These are phyloP conservation scores for Dinochytrium kinnereticum DNA, from an alignment of 371 early-diverging fungal species.

Conservation along the genomic window DNA sequence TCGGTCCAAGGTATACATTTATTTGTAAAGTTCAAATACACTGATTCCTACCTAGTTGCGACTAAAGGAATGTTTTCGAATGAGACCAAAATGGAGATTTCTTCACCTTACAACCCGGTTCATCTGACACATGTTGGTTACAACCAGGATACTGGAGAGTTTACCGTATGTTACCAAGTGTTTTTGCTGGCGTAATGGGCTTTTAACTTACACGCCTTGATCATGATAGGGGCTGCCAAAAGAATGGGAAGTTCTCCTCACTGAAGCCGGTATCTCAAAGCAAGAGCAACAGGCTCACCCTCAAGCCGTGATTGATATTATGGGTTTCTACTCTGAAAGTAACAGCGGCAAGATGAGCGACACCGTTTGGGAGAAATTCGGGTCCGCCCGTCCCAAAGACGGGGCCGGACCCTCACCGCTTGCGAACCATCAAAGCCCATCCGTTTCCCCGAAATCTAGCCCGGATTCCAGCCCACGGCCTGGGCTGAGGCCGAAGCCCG, in stretches of 20 bases:
- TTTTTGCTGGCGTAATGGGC: too few relatives aligned
- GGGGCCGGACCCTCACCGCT: neutral
- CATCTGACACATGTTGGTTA: slow-evolving; percentile 85
- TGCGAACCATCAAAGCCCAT: slow-evolving; percentile 6
- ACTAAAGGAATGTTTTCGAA: slow-evolving; percentile 41
- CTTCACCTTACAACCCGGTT: slow-evolving; percentile 94
- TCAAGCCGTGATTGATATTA: slow-evolving; percentile 93
- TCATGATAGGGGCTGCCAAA: slow-evolving; percentile 93
- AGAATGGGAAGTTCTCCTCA: slow-evolving; percentile 91
- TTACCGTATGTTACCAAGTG: slow-evolving; percentile 46
- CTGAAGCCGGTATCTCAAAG: slow-evolving; percentile 92
- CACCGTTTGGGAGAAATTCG: slow-evolving; percentile 89
- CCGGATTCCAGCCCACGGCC: slow-evolving; percentile 34
- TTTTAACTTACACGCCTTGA: too few relatives aligned
- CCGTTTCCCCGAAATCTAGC: slow-evolving; percentile 32
- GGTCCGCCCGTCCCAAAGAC: slow-evolving; percentile 4
- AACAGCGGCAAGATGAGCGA: slow-evolving; percentile 49
- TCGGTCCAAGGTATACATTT: slow-evolving; percentile 16
- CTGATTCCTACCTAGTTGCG: too few relatives aligned
- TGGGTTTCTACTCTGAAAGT: slow-evolving; percentile 75
- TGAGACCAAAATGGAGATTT: slow-evolving; percentile 64
- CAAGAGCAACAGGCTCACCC: slow-evolving; percentile 95
- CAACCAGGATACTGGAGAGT: slow-evolving; percentile 57
- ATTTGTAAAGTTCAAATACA: neutral
- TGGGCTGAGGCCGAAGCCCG: slow-evolving; percentile 27